Base-by-base conservation (phyloP, 2,329 filamentous ascomycete species). In the Pseudogymnoascus pannorum region DNA sequence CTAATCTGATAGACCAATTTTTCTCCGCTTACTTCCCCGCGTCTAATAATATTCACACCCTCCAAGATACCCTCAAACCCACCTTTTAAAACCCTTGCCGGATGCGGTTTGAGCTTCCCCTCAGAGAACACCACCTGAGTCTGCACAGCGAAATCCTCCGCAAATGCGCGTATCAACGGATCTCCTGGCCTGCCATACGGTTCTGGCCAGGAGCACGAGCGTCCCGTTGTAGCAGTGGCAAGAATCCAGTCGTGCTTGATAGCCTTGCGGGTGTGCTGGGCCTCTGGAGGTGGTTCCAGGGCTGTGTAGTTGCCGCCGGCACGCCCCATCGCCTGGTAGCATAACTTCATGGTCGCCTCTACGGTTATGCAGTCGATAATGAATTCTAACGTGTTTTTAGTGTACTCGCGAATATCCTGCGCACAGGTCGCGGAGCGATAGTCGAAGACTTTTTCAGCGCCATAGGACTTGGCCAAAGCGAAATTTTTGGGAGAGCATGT, bases 401-500 rank as follows among this genome's bases (percentile, higher is more conserved):
- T 80, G 67, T 74, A 72, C 0, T 62, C 66, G 3, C 71, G 68
- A 58, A 76, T 71, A 16, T 68, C 67, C 2, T 62, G 64, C 8
- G 24, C 29, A 16, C 40, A 54, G 18, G 12, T 35, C 6, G 59
- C 44, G 7, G 22, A n/a, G 24, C 65, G 62, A 66, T 81, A 80
- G 69, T 81, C 78, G 64, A 80, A 78, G 3, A 70, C 72, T 3
- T 68, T 68, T n/a, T 71, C 73, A 1, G 79, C 79, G 1, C 79
- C 79, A 40, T 68, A 74, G 0, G 60, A 58, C 24, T 69, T 66
- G 29, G 73, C 75, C 0, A 79, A 68, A 7, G 72, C 72, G 61
- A 73, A 74, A 64, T 77, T 79, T 36, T 62, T 58, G 0, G 77
- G 73, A 0, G 78, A 81, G 66, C 75, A 77, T 1, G 77, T 79